A percentile compares a stretch with the other conserved stretches of the same genome.
These are phyloP conservation scores for Hypoxylon sp. DNA, from an alignment of 2,329 filamentous ascomycete genomes.

Conservation along the genomic window DNA sequence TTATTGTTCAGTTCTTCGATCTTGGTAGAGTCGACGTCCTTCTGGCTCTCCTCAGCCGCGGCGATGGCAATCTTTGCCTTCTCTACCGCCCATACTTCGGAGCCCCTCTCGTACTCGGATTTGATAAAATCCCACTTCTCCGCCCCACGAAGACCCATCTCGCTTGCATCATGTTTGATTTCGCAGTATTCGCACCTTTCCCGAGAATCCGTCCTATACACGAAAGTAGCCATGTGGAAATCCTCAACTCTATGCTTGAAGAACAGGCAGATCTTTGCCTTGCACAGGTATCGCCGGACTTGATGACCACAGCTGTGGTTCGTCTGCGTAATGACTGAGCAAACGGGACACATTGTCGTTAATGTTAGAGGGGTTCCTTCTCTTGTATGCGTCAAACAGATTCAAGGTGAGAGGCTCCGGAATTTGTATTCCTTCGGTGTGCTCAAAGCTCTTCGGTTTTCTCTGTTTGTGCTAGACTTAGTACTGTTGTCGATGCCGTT, in stretches of 20 bases:
- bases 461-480: neutral
- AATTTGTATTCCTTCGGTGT: neutral
- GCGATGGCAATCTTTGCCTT: constrained; percentile 7
- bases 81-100: neutral
- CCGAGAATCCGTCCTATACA: neutral
- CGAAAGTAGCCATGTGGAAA: constrained; percentile 18
- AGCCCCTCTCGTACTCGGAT: neutral
- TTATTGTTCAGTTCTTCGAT: constrained; percentile 14
- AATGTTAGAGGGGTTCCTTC: neutral
- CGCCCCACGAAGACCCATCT: constrained; percentile 9
- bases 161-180: neutral
- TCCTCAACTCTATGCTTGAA: constrained; percentile 19
- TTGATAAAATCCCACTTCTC: constrained; percentile 4
- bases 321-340: constrained; percentile 4
- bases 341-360: constrained; percentile 7
- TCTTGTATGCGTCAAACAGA: neutral
- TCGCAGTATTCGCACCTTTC: constrained; percentile 21
- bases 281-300: neutral
- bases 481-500: neutral
- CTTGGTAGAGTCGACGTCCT: neutral
- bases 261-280: constrained; percentile 31
- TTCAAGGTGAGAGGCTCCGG: neutral
- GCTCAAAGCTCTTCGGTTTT: neutral
- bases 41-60: constrained; percentile 14
- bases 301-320: constrained; percentile 36